A percentile compares a stretch with the other conserved stretches of the same genome.
phyloP scores from a whole-genome alignment of 2,329 filamentous ascomycete genomes.

The Pseudocercospora vitis region DNA sequence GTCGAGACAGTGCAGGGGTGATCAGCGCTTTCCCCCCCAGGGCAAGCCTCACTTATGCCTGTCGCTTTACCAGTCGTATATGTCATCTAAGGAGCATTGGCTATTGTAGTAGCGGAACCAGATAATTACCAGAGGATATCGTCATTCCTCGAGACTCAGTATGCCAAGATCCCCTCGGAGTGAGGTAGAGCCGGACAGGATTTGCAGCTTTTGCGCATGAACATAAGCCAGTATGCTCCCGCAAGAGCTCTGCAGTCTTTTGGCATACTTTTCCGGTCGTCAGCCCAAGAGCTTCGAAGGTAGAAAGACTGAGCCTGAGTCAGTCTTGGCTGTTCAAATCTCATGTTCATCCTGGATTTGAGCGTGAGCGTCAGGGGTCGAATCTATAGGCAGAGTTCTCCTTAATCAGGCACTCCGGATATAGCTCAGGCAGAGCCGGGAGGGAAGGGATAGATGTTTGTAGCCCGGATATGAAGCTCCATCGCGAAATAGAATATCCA shows the following conservation, averaged over 20 bases:
- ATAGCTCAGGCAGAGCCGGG: background rate
- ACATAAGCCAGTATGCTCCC: too few species aligned
- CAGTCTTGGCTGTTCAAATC: too few species aligned
- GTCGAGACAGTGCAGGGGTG: background rate
- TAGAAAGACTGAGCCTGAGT: background rate
- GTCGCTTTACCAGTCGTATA: background rate
- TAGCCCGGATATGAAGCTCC: constrained; percentile 58
- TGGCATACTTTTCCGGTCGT: background rate
- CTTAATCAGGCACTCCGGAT: background rate
- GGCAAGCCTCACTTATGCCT: background rate
- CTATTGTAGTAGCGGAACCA: too few species aligned
- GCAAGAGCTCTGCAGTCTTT: too few species aligned
- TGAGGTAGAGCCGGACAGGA: too few species aligned
- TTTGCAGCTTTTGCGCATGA: too few species aligned
- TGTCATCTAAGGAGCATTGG: too few species aligned
- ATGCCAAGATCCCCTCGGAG: background rate
- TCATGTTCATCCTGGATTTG: too few species aligned
- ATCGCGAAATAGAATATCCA: constrained; percentile 42
- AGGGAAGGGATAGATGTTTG: constrained; percentile 32
- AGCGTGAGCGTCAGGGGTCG: too few species aligned
- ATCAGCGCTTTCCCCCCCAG: background rate
- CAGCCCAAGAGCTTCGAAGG: background rate
- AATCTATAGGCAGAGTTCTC: background rate
- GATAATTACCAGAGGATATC: background rate
- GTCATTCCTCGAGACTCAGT: background rate